A percentile compares a stretch with the other conserved stretches of the same genome.
Evolutionary conservation across 140 eudicot genomes (phyloP).

Genomic region (Bidens hawaiensis): DNA sequence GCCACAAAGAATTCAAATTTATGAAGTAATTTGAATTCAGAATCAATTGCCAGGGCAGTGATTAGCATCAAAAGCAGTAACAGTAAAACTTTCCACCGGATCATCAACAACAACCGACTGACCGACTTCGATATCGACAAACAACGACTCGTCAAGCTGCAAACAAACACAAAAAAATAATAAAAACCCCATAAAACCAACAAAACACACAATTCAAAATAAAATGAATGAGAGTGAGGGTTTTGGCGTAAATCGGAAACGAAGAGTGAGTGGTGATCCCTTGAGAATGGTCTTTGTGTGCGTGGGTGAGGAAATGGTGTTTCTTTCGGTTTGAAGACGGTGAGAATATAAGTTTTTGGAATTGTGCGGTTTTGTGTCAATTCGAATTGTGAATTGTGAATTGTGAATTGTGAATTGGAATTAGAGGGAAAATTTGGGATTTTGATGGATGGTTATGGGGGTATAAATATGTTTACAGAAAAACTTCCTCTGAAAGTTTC

Average conservation of each 20-base stretch:
- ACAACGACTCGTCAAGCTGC: slow-evolving; percentile 57
- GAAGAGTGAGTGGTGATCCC: slow-evolving; percentile 54
- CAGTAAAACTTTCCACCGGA: slow-evolving; percentile 46
- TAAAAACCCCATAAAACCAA: not conserved
- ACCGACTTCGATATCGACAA: slow-evolving; percentile 73
- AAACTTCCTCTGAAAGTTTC: no score
- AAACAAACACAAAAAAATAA: slow-evolving; percentile 1
- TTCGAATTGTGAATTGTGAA: not conserved
- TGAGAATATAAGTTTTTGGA: slow-evolving; percentile 40
- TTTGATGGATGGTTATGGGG: no score
- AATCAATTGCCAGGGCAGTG: slow-evolving; percentile 70
- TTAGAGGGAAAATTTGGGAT: no score
- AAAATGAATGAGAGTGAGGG: slow-evolving; percentile 35
- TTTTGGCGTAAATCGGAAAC: slow-evolving; percentile 61
- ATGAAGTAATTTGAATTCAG: not conserved
- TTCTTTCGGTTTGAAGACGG: slow-evolving; percentile 43
- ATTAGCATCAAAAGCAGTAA: slow-evolving; percentile 81
- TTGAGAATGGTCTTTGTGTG: slow-evolving; percentile 83
- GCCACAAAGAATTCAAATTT: no score
- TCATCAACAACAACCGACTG: slow-evolving; percentile 47
- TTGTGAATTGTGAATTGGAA: no score
- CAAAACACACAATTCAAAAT: not conserved
- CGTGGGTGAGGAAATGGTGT: slow-evolving; percentile 80
- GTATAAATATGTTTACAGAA: no score
- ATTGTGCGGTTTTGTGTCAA: slow-evolving; percentile 2